phyloP scores from a whole-genome alignment of 208 protist species.

The Acanthamoeba royreba region DNA sequence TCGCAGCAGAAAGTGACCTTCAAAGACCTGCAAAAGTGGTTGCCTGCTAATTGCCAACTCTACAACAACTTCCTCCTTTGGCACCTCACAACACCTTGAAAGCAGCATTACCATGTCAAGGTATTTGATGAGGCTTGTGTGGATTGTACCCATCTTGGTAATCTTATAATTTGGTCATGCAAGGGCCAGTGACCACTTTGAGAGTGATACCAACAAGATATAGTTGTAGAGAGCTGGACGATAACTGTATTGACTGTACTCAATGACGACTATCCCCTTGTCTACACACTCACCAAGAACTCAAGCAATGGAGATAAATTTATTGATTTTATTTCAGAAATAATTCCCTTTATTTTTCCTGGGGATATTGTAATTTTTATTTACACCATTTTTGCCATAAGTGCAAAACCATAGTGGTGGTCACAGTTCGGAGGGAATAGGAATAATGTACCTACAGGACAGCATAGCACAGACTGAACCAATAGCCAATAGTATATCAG shows the following conservation, averaged over 20 bases:
- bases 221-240: not conserved
- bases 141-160: not conserved
- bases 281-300: not conserved
- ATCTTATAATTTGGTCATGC: not conserved
- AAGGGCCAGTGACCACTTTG: not conserved
- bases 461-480: too few species aligned
- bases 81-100: not conserved
- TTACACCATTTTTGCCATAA: not conserved
- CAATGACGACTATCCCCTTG: not conserved
- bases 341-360: not conserved
- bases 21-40: not conserved
- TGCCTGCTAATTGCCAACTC: not conserved
- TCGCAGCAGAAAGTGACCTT: not conserved
- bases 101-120: not conserved
- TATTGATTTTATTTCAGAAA: not conserved
- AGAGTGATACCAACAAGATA: not conserved
- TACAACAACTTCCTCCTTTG: not conserved
- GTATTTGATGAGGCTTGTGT: not conserved
- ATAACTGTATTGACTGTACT: not conserved
- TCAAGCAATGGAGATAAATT: not conserved
- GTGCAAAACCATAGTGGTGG: too few species aligned
- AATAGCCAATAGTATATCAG: too few species aligned
- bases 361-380: not conserved
- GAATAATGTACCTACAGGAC: too few species aligned
- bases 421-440: too few species aligned